phyloP scores from a whole-genome alignment of 257 asterid species.

The Fraxinus americana region DNA sequence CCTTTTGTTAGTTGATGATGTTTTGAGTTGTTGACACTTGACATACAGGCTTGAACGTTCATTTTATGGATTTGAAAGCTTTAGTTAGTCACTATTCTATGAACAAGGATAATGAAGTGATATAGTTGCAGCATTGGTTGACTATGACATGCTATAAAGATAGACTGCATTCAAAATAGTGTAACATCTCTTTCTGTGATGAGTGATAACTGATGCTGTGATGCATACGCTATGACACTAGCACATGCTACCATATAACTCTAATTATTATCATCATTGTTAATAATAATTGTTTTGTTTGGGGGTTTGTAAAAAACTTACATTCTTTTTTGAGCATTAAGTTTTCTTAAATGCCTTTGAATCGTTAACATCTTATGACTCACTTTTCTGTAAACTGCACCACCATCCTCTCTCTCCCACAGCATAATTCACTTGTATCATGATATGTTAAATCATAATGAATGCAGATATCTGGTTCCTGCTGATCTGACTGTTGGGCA shows the following conservation, averaged over 20 bases:
- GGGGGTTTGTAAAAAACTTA: neutral
- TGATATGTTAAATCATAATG: neutral
- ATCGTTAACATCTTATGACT: neutral
- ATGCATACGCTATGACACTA: neutral
- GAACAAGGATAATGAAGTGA: neutral
- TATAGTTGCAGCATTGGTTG: neutral
- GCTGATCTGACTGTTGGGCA: slow-evolving; percentile 92
- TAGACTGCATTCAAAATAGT: neutral
- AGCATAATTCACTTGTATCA: neutral
- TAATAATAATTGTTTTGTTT: neutral
- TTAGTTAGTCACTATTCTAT: neutral
- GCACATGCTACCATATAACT: neutral
- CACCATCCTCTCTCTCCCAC: no score
- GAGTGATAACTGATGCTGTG: neutral
- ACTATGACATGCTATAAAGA: neutral
- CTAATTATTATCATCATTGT: neutral
- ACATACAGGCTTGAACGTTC: neutral
- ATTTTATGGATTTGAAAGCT: neutral
- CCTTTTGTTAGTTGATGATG: neutral
- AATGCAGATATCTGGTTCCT: slow-evolving; percentile 85
- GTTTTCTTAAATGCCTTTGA: neutral
- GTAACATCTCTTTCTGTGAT: neutral
- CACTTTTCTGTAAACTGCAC: neutral
- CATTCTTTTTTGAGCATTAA: neutral
- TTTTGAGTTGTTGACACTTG: neutral